phyloP scores from a whole-genome alignment of 176 grass and related monocot genomes.

The Musa troglodytarum region DNA sequence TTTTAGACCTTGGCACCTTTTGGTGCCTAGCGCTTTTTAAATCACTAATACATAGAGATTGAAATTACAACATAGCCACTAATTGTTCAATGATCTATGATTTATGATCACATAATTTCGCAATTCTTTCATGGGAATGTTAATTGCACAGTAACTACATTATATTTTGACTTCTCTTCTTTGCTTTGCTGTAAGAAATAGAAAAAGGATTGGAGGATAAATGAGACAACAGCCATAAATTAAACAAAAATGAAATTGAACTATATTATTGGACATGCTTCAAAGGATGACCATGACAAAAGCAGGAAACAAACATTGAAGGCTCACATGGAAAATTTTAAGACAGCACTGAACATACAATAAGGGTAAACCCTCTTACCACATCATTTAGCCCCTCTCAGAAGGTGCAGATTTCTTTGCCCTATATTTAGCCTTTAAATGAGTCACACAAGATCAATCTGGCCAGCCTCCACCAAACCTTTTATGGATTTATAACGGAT shows the following conservation, averaged over 20 bases:
- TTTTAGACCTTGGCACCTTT: too few species aligned
- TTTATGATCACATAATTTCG: too few species aligned
- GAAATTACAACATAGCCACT: too few species aligned
- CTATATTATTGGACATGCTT: not conserved
- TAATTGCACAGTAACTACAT: too few species aligned
- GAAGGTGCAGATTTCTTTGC: not conserved
- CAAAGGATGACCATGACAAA: not conserved
- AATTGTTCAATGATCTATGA: too few species aligned
- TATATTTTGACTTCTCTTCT: not conserved
- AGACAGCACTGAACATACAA: not conserved
- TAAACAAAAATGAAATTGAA: not conserved
- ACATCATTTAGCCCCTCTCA: not conserved
- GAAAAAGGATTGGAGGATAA: too few species aligned
- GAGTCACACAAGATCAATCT: constrained; percentile 68
- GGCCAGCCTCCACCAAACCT: constrained; percentile 44
- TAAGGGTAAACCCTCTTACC: not conserved
- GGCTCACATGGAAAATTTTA: not conserved
- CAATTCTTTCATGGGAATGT: too few species aligned
- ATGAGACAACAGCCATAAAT: not conserved
- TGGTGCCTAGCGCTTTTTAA: too few species aligned
- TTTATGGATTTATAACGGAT: constrained; percentile 90
- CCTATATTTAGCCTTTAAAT: not conserved
- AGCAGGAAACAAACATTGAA: not conserved
- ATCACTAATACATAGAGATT: too few species aligned
- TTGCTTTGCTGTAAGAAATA: not conserved